These are phyloP conservation scores for Colletotrichum trifolii DNA, from an alignment of 2,329 filamentous ascomycete genomes.

Conservation along the genomic window DNA sequence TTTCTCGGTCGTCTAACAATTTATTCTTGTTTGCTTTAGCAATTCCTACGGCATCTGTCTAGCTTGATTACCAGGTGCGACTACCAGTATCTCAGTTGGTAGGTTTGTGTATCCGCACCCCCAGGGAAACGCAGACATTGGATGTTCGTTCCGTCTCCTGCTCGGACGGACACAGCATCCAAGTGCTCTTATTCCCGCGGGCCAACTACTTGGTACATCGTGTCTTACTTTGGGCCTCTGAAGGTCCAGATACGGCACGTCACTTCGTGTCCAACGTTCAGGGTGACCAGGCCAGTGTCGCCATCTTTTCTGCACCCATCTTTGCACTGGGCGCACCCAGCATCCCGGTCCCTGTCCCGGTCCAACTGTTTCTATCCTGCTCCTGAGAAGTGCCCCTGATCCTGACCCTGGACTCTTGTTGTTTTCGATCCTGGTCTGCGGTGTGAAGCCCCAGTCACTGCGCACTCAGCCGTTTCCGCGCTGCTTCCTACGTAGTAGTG, in stretches of 20 bases:
- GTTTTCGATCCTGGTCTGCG: slow-evolving; percentile 16
- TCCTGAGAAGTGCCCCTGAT: not conserved
- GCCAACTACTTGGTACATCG: too few relatives aligned
- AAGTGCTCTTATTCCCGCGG: too few relatives aligned
- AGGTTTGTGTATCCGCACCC: too few relatives aligned
- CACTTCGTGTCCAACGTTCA: slow-evolving; percentile 5
- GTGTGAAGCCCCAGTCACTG: slow-evolving; percentile 6
- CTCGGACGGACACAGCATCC: too few relatives aligned
- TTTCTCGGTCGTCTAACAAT: too few relatives aligned
- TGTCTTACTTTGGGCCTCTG: too few relatives aligned
- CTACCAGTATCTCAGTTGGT: too few relatives aligned
- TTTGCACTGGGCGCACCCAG: slow-evolving; percentile 26
- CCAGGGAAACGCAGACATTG: too few relatives aligned
- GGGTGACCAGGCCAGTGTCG: slow-evolving; percentile 17
- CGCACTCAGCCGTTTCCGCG: slow-evolving; percentile 29
- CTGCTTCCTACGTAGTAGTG: slow-evolving; percentile 1
- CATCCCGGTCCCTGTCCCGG: slow-evolving; percentile 30
- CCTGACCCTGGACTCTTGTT: not conserved
- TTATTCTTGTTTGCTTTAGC: too few relatives aligned
- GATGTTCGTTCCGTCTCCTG: too few relatives aligned
- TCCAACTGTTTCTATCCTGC: slow-evolving; percentile 1
- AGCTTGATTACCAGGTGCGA: too few relatives aligned
- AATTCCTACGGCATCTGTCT: too few relatives aligned
- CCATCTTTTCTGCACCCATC: slow-evolving; percentile 24
- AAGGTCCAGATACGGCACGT: not conserved